Evolutionary conservation across 306 rosid genomes (phyloP).

Genomic region (Cucumis sativus): DNA sequence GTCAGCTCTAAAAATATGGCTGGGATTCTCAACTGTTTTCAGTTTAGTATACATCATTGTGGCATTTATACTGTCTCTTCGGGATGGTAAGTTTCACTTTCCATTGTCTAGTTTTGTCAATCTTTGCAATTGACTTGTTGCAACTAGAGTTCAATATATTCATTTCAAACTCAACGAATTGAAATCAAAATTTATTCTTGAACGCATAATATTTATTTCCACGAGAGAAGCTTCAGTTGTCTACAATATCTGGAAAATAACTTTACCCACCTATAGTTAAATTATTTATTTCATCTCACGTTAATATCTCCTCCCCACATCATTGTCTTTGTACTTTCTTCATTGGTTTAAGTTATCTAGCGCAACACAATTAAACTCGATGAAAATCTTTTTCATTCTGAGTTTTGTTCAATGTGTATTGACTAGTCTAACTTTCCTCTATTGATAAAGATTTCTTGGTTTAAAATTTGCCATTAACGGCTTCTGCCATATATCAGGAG

Average conservation of each 20-base stretch:
- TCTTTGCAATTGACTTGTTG: neutral
- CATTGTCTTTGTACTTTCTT: neutral
- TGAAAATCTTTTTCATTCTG: neutral
- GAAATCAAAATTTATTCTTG: neutral
- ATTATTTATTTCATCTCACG: no score
- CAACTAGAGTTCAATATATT: neutral
- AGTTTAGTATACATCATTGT: constrained; percentile 49
- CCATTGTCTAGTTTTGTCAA: neutral
- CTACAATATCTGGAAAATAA: no score
- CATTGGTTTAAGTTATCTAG: neutral
- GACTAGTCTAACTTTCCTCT: no score
- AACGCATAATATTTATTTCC: neutral
- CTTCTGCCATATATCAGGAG: constrained; percentile 28
- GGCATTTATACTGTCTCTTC: constrained; percentile 47
- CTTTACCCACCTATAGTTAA: no score
- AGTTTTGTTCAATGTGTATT: no score
- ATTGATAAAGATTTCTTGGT: no score
- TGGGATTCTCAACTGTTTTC: constrained; percentile 77
- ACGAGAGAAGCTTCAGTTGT: neutral
- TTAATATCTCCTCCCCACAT: no score
- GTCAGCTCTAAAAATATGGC: constrained; percentile 85
- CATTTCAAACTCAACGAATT: neutral
- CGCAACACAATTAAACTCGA: neutral
- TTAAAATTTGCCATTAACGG: no score
- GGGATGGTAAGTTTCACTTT: constrained; percentile 56